Evolutionary conservation across 2,329 filamentous ascomycete species (phyloP), one percentile per base, ranked within the genome.

Genomic region (Nigrospora oryzae): DNA sequence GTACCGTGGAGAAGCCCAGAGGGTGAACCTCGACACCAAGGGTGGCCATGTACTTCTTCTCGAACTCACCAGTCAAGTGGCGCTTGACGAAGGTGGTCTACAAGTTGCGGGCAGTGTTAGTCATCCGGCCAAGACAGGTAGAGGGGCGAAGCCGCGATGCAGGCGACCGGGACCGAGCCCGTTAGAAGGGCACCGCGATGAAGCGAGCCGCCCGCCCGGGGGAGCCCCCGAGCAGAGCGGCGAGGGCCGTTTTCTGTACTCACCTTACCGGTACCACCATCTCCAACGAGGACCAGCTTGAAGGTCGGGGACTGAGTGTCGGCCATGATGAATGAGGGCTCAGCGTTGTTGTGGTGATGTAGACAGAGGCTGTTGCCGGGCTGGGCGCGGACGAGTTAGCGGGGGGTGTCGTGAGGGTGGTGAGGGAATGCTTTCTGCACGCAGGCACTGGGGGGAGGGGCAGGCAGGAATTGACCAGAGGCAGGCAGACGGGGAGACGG

Each of bases 31-130:
- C 93, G 68, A 98, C 93, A 85, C 93, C 93, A 56, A 98, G 88
- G 49, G 93, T 98, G 63, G 93, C 93, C 71, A 98, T 97, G 77
- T 98, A 98, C 79, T 97, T 98, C 86, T 98, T 98, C 78, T 98
- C 93, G 68, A 98, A 98, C 71, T 98, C 93, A 70, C 93, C 93
- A 66, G 93, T 98, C 83, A 97, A 82, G 76, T 98, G 93, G 67
- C 93, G 93, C 86, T 98, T 98, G 80, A 98, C 93, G 73, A 98
- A 98, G 67, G 93, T 98, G 69, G 93, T 98, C 93, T 98, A 65
- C 37, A 46, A 30, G 50, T 49, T 45, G 53, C 40, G 43, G 53
- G 55, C 39, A 51, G 48, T 49, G 31, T 48, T 38, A 47, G 44
- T 28, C 46, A 48, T 52, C 30, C 32, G 30, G 36, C 44, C 19